These are phyloP conservation scores for Coix lacrymajobi DNA, from an alignment of 176 grass and related monocot species.

Conservation along the genomic window DNA sequence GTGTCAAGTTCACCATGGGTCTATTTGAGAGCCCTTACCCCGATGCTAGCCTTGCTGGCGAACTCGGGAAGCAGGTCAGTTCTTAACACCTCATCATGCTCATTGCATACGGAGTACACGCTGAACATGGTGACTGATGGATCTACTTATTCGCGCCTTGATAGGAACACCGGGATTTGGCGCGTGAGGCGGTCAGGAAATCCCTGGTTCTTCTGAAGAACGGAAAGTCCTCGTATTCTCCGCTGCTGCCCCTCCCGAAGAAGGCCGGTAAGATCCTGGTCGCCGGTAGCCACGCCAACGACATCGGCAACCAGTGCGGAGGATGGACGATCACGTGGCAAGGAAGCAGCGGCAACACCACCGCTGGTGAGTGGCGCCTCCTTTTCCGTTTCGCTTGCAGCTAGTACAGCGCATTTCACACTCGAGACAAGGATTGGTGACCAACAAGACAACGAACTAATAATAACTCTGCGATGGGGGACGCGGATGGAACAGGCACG, in stretches of 20 bases:
- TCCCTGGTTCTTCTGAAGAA: slow-evolving; percentile 78
- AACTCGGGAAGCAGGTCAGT: slow-evolving; percentile 56
- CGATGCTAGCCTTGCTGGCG: slow-evolving; percentile 37
- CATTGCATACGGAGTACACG: too few relatives aligned
- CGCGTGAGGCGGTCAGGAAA: slow-evolving; percentile 67
- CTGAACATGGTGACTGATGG: not conserved
- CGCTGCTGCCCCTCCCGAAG: slow-evolving; percentile 52
- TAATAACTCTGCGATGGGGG: not conserved
- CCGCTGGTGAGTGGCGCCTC: slow-evolving; percentile 22
- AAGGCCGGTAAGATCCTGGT: slow-evolving; percentile 64
- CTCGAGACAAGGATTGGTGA: not conserved
- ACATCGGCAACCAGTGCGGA: slow-evolving; percentile 66
- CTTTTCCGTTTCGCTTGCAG: not conserved
- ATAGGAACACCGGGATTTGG: slow-evolving; percentile 65
- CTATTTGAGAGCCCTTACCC: slow-evolving; percentile 61
- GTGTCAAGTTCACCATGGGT: slow-evolving; percentile 78
- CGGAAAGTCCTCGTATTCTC: slow-evolving; percentile 30
- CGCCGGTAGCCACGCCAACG: slow-evolving; percentile 56
- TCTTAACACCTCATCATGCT: not conserved
- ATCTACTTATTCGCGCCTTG: not conserved
- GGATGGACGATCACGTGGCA: slow-evolving; percentile 82
- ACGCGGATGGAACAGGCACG: slow-evolving; percentile 31
- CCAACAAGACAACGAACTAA: not conserved
- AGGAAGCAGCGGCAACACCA: slow-evolving; percentile 50
- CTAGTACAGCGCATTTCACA: not conserved